A percentile compares a stretch with the other conserved stretches of the same genome.
These are phyloP conservation scores for Saccharomycopsis schoenii DNA, from an alignment of 805 yeast species.

Conservation along the genomic window DNA sequence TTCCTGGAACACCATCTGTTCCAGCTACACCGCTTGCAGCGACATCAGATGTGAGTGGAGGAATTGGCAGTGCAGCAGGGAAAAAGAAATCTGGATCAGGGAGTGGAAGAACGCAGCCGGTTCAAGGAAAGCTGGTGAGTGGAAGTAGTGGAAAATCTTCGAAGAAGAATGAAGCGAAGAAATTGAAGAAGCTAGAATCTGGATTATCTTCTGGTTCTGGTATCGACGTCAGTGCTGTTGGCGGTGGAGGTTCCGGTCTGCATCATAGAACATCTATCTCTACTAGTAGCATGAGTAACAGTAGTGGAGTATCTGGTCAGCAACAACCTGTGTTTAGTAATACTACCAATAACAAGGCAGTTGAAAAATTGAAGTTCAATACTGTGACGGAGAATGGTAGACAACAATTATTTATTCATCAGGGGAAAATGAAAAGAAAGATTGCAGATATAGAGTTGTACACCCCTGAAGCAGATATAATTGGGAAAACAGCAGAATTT, in stretches of 20 bases:
- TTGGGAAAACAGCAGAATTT: neutral
- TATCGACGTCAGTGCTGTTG: neutral
- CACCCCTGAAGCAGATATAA: neutral
- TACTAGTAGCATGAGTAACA: neutral
- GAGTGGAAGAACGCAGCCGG: neutral
- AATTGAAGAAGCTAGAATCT: neutral
- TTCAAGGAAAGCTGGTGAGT: neutral
- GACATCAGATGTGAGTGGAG: constrained; percentile 17
- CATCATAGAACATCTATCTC: neutral
- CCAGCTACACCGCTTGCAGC: constrained; percentile 15
- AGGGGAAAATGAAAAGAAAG: neutral
- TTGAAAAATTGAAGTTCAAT: neutral
- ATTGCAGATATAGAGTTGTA: neutral
- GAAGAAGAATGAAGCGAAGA: neutral
- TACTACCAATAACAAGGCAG: neutral
- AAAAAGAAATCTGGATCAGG: constrained; percentile 25
- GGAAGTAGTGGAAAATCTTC: neutral
- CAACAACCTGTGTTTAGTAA: neutral
- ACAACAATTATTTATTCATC: neutral
- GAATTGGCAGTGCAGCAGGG: constrained; percentile 21
- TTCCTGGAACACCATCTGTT: constrained; percentile 16
- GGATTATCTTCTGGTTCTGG: neutral
- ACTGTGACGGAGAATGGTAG: neutral
- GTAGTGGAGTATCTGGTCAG: neutral
- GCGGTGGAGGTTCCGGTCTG: neutral